These are phyloP conservation scores for Trypanosoma mega DNA, from an alignment of 208 protist species.

Conservation along the genomic window DNA sequence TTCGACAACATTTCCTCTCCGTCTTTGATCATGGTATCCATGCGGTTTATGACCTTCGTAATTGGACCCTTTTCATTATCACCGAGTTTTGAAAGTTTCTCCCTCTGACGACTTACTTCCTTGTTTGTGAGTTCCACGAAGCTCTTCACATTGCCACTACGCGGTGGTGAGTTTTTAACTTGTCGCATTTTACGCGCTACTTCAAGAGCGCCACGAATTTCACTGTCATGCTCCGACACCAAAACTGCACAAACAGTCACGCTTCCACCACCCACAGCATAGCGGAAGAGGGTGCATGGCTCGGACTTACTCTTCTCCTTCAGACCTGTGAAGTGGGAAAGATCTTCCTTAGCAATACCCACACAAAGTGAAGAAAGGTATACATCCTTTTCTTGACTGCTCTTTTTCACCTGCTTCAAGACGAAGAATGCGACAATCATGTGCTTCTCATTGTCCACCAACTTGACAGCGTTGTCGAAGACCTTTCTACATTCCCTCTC, in stretches of 20 bases:
- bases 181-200: slow-evolving; percentile 72
- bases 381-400: slow-evolving; percentile 47
- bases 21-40: slow-evolving; percentile 74
- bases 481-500: slow-evolving; percentile 34
- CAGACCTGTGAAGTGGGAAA: slow-evolving; percentile 46
- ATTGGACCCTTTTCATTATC: slow-evolving; percentile 46
- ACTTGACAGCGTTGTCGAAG: slow-evolving; percentile 46
- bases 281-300: slow-evolving; percentile 67
- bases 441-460: slow-evolving; percentile 49
- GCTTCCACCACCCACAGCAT: slow-evolving; percentile 67
- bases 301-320: slow-evolving; percentile 58
- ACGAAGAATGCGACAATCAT: slow-evolving; percentile 65
- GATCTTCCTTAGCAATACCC: slow-evolving; percentile 45
- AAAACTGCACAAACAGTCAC: slow-evolving; percentile 53
- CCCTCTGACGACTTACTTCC: slow-evolving; percentile 64
- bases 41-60: slow-evolving; percentile 49
- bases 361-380: slow-evolving; percentile 74
- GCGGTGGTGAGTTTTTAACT: slow-evolving; percentile 71
- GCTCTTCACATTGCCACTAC: slow-evolving; percentile 70
- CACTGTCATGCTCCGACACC: slow-evolving; percentile 33
- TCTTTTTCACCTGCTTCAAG: slow-evolving; percentile 70
- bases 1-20: slow-evolving; percentile 52
- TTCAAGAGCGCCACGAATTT: slow-evolving; percentile 44
- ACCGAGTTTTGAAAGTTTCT: slow-evolving; percentile 44
- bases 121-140: slow-evolving; percentile 76